phyloP scores from a whole-genome alignment of 768 basidiomycete species.

The Sistotremastrum niveocremeum region DNA sequence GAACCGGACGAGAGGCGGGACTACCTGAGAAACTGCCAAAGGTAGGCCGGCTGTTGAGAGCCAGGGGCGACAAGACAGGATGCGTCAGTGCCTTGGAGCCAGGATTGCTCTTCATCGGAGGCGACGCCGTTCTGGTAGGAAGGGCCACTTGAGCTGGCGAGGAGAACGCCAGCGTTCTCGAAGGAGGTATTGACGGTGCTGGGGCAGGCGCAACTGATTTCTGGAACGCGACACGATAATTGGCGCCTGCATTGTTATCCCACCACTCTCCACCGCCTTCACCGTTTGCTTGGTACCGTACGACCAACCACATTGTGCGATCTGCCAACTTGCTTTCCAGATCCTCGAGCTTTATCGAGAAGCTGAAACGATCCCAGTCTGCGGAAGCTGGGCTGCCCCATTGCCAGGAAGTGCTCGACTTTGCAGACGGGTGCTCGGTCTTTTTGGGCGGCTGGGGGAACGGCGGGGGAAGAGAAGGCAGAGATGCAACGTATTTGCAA shows the following conservation, averaged over 20 bases:
- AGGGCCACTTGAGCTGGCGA: neutral
- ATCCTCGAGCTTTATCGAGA: slow-evolving; percentile 59
- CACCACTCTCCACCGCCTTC: slow-evolving; percentile 66
- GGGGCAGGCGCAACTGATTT: slow-evolving; percentile 2
- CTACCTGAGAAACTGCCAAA: no score
- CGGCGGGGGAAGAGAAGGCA: slow-evolving; percentile 26
- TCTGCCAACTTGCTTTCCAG: slow-evolving; percentile 36
- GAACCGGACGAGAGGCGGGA: no score
- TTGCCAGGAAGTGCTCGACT: slow-evolving; percentile 14
- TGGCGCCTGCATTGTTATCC: slow-evolving; percentile 76
- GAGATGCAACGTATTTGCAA: slow-evolving; percentile 29
- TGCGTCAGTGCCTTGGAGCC: no score
- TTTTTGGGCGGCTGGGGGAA: no score
- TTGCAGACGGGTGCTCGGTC: slow-evolving; percentile 12
- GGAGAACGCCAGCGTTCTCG: neutral
- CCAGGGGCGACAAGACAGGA: no score
- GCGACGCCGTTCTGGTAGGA: slow-evolving; percentile 3
- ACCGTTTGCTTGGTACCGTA: slow-evolving; percentile 30
- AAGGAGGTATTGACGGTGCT: neutral
- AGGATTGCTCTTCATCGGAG: neutral
- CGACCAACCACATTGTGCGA: slow-evolving; percentile 48
- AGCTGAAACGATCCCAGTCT: slow-evolving; percentile 46
- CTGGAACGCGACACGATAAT: slow-evolving; percentile 67
- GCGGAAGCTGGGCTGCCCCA: slow-evolving; percentile 13
- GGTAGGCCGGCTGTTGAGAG: no score